phyloP scores from a whole-genome alignment of 345 rosid species.

The Eucalyptus leucophloia region DNA sequence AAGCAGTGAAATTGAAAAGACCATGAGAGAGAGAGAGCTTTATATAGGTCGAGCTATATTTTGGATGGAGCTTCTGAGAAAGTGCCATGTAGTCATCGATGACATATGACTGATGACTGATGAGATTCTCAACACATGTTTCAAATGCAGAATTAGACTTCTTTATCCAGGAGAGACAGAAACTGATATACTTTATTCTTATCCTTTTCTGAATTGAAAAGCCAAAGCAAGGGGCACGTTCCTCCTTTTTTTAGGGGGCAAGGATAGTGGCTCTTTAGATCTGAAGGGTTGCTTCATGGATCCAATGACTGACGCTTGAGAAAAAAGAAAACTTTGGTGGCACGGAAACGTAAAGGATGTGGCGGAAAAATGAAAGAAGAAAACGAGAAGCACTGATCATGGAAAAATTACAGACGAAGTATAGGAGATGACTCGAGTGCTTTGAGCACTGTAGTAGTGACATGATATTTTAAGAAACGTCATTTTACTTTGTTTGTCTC shows the following conservation, averaged over 20 bases:
- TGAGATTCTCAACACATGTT: neutral
- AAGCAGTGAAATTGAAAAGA: neutral
- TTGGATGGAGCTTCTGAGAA: neutral
- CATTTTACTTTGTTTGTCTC: neutral
- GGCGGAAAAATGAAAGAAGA: neutral
- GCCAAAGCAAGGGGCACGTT: neutral
- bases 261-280: neutral
- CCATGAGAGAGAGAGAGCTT: neutral
- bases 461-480: accelerated
- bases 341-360: neutral
- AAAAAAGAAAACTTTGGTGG: neutral
- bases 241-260: neutral
- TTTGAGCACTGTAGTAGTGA: neutral
- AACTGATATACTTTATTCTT: neutral
- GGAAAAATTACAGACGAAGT: neutral
- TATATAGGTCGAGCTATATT: neutral
- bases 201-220: neutral
- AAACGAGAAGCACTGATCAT: neutral
- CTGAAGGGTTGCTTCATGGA: neutral
- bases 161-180: neutral
- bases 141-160: neutral
- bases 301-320: neutral
- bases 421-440: neutral
- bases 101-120: neutral
- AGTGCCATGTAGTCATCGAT: neutral